phyloP scores from a whole-genome alignment of 306 rosid species.

The Sesbania bispinosa region DNA sequence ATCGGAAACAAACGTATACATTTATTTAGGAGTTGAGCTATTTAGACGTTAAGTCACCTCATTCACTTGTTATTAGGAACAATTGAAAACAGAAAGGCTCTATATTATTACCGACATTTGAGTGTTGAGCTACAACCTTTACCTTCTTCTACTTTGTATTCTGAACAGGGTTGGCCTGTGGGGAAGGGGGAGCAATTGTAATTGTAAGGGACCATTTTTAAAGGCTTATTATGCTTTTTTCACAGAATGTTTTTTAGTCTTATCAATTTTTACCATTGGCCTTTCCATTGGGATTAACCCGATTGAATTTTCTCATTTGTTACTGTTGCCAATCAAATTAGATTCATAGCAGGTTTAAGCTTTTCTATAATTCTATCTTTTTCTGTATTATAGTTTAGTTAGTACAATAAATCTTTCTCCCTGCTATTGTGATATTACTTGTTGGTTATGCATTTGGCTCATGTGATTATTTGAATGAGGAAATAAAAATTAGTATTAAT shows the following conservation, averaged over 20 bases:
- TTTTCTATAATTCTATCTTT: background rate
- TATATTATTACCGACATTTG: no score
- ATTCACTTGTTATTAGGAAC: background rate
- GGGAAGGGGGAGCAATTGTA: background rate
- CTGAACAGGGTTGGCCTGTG: background rate
- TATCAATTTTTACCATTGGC: background rate
- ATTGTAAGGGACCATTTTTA: background rate
- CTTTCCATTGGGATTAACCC: background rate
- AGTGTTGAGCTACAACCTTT: no score
- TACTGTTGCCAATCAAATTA: background rate
- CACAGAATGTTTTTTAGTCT: background rate
- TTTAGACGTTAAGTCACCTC: background rate
- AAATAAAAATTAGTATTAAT: background rate
- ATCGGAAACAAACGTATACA: no score
- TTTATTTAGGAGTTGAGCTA: no score
- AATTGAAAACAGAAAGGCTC: conserved; percentile 3
- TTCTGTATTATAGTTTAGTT: background rate
- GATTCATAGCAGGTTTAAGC: background rate
- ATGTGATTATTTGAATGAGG: background rate
- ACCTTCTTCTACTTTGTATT: no score
- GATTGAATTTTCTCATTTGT: conserved; percentile 3
- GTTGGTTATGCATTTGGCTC: conserved; percentile 17
- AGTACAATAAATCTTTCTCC: background rate
- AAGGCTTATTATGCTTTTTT: background rate
- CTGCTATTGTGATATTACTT: background rate